Evolutionary conservation across 495 filamentous ascomycete species (phyloP).

Genomic region (Haplographium delicatum): DNA sequence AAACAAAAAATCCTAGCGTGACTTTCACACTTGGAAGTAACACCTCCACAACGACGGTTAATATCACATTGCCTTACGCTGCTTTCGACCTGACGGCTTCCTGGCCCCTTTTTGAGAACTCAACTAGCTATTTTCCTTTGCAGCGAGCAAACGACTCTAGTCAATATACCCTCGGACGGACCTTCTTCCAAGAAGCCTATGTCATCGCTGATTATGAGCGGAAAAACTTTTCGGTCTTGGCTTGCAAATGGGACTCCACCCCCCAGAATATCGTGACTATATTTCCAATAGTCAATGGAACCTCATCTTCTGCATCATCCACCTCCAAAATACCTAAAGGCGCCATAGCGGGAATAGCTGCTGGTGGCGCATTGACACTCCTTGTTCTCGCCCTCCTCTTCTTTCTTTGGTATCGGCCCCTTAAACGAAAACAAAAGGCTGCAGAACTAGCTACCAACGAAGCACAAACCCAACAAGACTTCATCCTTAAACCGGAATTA

Average conservation of each 20-base stretch:
- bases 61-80: slow-evolving; percentile 48
- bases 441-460: not conserved
- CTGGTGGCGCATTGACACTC: slow-evolving; percentile 5
- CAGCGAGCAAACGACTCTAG: slow-evolving; percentile 42
- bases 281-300: slow-evolving; percentile 1
- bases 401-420: slow-evolving; percentile 3
- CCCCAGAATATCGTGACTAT: slow-evolving; percentile 15
- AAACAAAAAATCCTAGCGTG: slow-evolving; percentile 42
- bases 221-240: slow-evolving; percentile 16
- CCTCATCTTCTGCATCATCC: not conserved
- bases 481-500: slow-evolving; percentile 1
- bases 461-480: not conserved
- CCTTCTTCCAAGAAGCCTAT: slow-evolving; percentile 53
- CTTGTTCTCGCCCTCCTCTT: not conserved
- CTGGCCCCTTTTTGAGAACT: not conserved
- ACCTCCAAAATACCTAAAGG: slow-evolving; percentile 1
- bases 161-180: slow-evolving; percentile 50
- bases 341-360: slow-evolving; percentile 14
- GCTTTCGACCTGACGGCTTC: slow-evolving; percentile 46
- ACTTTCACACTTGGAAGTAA: slow-evolving; percentile 45
- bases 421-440: not conserved
- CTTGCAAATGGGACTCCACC: slow-evolving; percentile 15
- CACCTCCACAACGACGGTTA: slow-evolving; percentile 33
- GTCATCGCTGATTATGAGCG: slow-evolving; percentile 22
- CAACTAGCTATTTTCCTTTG: slow-evolving; percentile 44